Base-by-base conservation (phyloP, 2,329 filamentous ascomycete genomes). In the Plectosphaerella cucumerina region DNA sequence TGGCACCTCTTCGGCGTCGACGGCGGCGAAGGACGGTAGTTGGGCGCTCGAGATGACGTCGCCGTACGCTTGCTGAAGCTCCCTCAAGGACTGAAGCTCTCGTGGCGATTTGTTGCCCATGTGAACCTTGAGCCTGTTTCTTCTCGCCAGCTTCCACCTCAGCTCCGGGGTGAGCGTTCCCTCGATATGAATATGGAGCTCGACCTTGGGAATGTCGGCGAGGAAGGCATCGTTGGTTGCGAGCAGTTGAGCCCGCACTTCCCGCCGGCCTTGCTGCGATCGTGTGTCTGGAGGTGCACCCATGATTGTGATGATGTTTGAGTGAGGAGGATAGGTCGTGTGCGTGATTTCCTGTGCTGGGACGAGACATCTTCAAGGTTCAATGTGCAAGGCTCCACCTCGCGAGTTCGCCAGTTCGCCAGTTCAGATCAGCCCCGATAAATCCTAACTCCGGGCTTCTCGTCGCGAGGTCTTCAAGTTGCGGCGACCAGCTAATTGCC, bases 171-270 rank as follows among this genome's bases (percentile, higher is more conserved):
- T 83, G 35, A 93, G 76, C 14, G 86, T 85, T 50, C 88, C 89
- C 68, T 92, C 88, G 31, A 93, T 76, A 64, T 93, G 89, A 49
- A 92, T 80, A 69, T 92, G 89, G 63, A 91, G 88, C 66, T 93
- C 89, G 70, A 85, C 89, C 73, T 92, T 92, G 56, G 88, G 88
- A 23, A 92, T 78, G 31, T 76, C 76, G 48, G 72, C 68, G 37
- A 91, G 75, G 63, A 89, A 83, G 37, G 72, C 65, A 68, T 84
- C 82, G 46, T 81, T 66, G 14, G 69, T 59, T 34, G 72, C 42
- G 11, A 44, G 42, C 2, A 44, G 42, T 31, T 23, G 20, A 21
- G 15, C 22, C 22, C 42, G 42, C 6, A 44, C 11, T 21, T 18
- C 42, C 22, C 22, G 42, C 3, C 42, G 42, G 22, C 42, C 42